Evolutionary conservation across 345 rosid species (phyloP).

Genomic region (Microthlaspi erraticum): DNA sequence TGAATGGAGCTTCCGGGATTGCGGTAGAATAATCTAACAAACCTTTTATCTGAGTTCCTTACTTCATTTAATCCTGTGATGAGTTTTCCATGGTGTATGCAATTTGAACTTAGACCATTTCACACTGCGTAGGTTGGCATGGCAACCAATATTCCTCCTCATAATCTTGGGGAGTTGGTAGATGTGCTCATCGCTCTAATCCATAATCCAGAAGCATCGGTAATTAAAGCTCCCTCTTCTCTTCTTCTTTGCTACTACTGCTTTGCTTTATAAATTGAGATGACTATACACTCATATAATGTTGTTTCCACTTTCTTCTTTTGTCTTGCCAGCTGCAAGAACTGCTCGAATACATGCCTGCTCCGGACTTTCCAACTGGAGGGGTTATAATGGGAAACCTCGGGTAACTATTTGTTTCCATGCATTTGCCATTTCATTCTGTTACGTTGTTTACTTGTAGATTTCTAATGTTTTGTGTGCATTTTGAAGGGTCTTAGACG

Average conservation of each 20-base stretch:
- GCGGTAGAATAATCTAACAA: conserved; percentile 59
- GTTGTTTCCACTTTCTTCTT: conserved; percentile 37
- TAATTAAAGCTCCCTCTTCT: conserved; percentile 38
- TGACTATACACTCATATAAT: conserved; percentile 5
- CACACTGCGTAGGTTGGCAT: conserved; percentile 77
- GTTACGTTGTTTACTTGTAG: conserved; percentile 16
- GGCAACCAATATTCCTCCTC: conserved; percentile 99
- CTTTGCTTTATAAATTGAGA: conserved; percentile 1
- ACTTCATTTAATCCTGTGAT: background rate
- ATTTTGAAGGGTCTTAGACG: conserved; percentile 74
- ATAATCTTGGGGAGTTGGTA: conserved; percentile 95
- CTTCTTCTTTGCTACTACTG: conserved; percentile 10
- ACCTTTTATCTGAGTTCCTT: conserved; percentile 5
- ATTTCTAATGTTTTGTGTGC: conserved; percentile 35
- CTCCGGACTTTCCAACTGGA: conserved; percentile 98
- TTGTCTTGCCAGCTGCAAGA: conserved; percentile 80
- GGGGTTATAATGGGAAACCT: conserved; percentile 94
- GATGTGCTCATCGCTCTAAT: conserved; percentile 93
- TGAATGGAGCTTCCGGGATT: conserved; percentile 98
- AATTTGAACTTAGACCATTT: conserved; percentile 14
- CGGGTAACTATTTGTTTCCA: conserved; percentile 61
- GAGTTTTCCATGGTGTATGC: conserved; percentile 16
- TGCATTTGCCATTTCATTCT: conserved; percentile 25
- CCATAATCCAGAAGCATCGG: conserved; percentile 90
- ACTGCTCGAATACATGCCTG: conserved; percentile 97